Evolutionary conservation across 1,139 yeast genomes (phyloP).

Genomic region (Pichia norvegensis): DNA sequence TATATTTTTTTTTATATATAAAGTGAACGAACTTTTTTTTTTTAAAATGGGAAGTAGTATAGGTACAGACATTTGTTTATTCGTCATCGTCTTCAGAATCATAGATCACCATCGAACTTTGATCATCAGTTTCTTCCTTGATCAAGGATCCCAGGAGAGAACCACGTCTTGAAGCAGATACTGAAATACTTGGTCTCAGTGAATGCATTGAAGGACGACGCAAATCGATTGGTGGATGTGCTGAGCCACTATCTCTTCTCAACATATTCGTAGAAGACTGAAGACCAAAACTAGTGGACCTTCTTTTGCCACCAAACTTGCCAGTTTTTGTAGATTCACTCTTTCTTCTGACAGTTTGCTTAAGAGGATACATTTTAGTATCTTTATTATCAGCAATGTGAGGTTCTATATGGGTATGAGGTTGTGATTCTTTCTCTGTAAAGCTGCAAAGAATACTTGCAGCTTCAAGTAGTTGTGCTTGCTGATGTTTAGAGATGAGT

Average conservation of each 20-base stretch:
- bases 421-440: constrained; percentile 41
- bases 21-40: neutral
- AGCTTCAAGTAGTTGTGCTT: constrained; percentile 80
- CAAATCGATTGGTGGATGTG: constrained; percentile 13
- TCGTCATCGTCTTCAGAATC: constrained; percentile 23
- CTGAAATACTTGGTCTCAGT: constrained; percentile 6
- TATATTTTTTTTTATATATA: neutral
- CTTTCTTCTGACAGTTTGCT: constrained; percentile 7
- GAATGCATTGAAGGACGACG: constrained; percentile 10
- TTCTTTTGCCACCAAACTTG: constrained; percentile 14
- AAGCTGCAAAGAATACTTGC: constrained; percentile 79
- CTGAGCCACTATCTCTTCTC: constrained; percentile 13
- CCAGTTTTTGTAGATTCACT: constrained; percentile 12
- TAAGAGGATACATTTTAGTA: neutral
- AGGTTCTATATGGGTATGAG: constrained; percentile 4
- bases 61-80: neutral
- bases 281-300: constrained; percentile 10
- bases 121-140: constrained; percentile 13
- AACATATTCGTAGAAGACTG: neutral
- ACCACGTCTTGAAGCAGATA: constrained; percentile 18
- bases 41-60: neutral
- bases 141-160: constrained; percentile 13
- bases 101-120: constrained; percentile 16
- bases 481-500: constrained; percentile 82
- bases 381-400: constrained; percentile 1